Evolutionary conservation across 352 stramenopile species (phyloP).

Genomic region (Blastocystis sp.): DNA sequence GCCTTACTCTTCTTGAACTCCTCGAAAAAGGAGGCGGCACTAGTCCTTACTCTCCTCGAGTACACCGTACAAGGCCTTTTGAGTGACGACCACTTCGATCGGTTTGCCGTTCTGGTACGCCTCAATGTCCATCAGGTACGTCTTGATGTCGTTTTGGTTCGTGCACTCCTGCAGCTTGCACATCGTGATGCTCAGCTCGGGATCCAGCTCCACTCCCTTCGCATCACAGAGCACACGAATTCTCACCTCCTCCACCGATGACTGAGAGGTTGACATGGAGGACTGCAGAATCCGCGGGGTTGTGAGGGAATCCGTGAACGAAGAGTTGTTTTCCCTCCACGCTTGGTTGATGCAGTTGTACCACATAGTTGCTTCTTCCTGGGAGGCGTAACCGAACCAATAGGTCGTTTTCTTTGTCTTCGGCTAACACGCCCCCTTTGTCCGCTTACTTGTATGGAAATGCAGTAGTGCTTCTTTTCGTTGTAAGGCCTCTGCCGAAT

Average conservation of each 20-base stretch:
- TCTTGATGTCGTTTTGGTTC: slow-evolving; percentile 39
- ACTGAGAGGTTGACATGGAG: slow-evolving; percentile 2
- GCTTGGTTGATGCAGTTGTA: slow-evolving; percentile 46
- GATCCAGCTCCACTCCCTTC: slow-evolving; percentile 33
- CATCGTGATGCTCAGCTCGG: slow-evolving; percentile 35
- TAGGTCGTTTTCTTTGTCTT: slow-evolving; percentile 44
- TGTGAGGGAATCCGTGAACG: slow-evolving; percentile 39
- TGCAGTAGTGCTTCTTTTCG: slow-evolving; percentile 19
- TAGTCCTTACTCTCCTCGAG: not conserved
- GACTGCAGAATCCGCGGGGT: not conserved
- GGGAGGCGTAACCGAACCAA: slow-evolving; percentile 26
- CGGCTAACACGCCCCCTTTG: not conserved
- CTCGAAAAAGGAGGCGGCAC: slow-evolving; percentile 44
- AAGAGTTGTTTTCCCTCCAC: slow-evolving; percentile 30
- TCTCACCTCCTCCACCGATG: not conserved
- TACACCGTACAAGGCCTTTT: slow-evolving; percentile 63
- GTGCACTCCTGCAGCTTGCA: slow-evolving; percentile 33
- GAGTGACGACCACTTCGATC: slow-evolving; percentile 33
- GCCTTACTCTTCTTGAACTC: slow-evolving; percentile 49
- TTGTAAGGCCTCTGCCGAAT: slow-evolving; percentile 37
- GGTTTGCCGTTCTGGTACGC: slow-evolving; percentile 34
- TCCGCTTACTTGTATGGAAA: slow-evolving; percentile 12
- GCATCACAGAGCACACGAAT: not conserved
- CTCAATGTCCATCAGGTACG: slow-evolving; percentile 41
- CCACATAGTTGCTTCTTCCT: slow-evolving; percentile 10